A percentile compares a stretch with the other conserved stretches of the same genome.
Evolutionary conservation across 768 basidiomycete genomes (phyloP).

Genomic region (Phanerodontia chrysosporium): DNA sequence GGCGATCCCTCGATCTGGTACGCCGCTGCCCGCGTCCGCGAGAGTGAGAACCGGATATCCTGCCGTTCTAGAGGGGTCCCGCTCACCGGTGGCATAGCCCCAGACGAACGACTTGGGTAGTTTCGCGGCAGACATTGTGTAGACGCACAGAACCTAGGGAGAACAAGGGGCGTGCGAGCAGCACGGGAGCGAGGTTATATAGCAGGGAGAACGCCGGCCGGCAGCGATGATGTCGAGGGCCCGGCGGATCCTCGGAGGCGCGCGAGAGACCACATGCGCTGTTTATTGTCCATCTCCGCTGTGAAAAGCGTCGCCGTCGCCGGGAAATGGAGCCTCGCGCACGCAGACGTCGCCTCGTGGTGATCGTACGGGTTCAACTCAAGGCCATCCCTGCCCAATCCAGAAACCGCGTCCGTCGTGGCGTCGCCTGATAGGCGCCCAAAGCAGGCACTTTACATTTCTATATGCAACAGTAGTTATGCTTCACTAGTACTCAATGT

Average conservation of each 20-base stretch:
- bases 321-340: neutral
- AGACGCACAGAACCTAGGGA: neutral
- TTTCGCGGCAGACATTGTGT: neutral
- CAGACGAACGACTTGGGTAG: constrained; percentile 60
- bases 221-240: neutral
- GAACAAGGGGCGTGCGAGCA: neutral
- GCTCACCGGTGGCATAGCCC: constrained; percentile 65
- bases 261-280: neutral
- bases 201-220: neutral
- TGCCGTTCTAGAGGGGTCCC: neutral
- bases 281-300: neutral
- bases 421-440: neutral
- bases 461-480: neutral
- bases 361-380: no score
- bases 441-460: no score
- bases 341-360: no score
- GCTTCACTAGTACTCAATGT: neutral
- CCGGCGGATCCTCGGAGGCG: neutral
- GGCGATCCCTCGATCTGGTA: constrained; percentile 50
- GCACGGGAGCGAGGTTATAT: neutral
- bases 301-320: neutral
- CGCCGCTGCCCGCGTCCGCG: constrained; percentile 24
- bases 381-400: neutral
- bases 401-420: neutral
- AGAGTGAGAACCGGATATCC: neutral